Evolutionary conservation across 768 basidiomycete genomes (phyloP).

Genomic region (Dacryopinax primogenitus): DNA sequence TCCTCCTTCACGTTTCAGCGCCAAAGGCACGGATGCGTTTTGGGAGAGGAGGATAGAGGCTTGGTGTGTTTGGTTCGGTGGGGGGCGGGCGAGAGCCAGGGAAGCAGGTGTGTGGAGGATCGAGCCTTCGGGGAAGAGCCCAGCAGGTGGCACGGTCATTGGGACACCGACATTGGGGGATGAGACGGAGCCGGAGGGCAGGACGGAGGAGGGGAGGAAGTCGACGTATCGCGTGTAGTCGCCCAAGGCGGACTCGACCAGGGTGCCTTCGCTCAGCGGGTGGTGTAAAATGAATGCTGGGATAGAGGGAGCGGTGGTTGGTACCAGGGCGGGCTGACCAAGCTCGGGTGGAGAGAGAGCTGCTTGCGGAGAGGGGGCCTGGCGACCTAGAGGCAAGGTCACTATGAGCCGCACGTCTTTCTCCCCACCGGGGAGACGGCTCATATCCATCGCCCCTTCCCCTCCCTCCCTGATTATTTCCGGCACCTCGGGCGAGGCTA

Average conservation of each 20-base stretch:
- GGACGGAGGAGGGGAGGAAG: not conserved
- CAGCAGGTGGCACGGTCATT: not conserved
- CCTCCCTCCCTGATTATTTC: too few relatives aligned
- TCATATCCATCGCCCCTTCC: too few relatives aligned
- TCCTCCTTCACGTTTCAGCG: not conserved
- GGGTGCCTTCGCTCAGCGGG: not conserved
- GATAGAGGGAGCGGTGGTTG: not conserved
- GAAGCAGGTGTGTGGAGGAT: too few relatives aligned
- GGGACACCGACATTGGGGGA: not conserved
- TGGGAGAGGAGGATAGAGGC: not conserved
- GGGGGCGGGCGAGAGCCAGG: too few relatives aligned
- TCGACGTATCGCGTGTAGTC: not conserved
- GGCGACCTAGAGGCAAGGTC: too few relatives aligned
- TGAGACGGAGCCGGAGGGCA: not conserved
- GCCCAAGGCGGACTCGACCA: not conserved
- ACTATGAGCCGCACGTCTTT: too few relatives aligned
- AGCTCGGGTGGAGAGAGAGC: too few relatives aligned
- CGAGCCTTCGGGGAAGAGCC: not conserved
- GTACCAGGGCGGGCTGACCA: not conserved
- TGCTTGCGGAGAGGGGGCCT: too few relatives aligned
- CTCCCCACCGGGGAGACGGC: too few relatives aligned
- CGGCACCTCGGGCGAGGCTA: too few relatives aligned
- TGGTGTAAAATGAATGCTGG: not conserved
- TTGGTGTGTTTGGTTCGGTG: too few relatives aligned
- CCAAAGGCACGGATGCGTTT: not conserved